These are phyloP conservation scores for Plasmodium cynomolgi DNA, from an alignment of 169 alveolate genomes.

Conservation along the genomic window DNA sequence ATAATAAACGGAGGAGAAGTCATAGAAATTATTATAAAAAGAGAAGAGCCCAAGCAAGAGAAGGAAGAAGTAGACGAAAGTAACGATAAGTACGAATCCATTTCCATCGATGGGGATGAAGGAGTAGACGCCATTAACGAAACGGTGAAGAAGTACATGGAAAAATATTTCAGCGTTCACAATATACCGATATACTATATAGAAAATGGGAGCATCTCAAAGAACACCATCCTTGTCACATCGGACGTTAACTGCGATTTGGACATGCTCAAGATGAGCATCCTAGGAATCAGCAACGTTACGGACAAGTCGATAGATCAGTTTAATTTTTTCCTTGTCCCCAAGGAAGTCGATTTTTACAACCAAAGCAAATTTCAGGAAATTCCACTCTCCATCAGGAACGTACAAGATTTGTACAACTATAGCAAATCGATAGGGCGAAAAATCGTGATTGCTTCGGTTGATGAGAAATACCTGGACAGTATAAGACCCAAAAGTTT, in stretches of 20 bases:
- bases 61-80: background rate
- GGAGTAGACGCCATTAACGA: constrained; percentile 16
- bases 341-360: constrained; percentile 8
- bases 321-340: constrained; percentile 19
- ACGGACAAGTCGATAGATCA: constrained; percentile 32
- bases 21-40: constrained; percentile 44
- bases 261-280: constrained; percentile 65
- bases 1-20: constrained; percentile 7
- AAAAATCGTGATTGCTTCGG: constrained; percentile 43
- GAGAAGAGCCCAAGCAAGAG: background rate
- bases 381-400: constrained; percentile 32
- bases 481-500: constrained; percentile 28
- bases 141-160: constrained; percentile 43
- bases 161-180: constrained; percentile 39
- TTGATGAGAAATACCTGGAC: constrained; percentile 17
- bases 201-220: constrained; percentile 22
- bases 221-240: constrained; percentile 44
- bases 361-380: constrained; percentile 6
- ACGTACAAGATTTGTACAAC: constrained; percentile 34
- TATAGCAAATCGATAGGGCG: constrained; percentile 18
- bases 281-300: constrained; percentile 47
- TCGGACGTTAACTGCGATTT: constrained; percentile 57
- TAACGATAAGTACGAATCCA: constrained; percentile 11
- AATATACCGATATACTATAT: constrained; percentile 49
- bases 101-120: constrained; percentile 36